Base-by-base conservation (phyloP, 2,329 filamentous ascomycete species). In the Sporothrix brunneoviolacea region DNA sequence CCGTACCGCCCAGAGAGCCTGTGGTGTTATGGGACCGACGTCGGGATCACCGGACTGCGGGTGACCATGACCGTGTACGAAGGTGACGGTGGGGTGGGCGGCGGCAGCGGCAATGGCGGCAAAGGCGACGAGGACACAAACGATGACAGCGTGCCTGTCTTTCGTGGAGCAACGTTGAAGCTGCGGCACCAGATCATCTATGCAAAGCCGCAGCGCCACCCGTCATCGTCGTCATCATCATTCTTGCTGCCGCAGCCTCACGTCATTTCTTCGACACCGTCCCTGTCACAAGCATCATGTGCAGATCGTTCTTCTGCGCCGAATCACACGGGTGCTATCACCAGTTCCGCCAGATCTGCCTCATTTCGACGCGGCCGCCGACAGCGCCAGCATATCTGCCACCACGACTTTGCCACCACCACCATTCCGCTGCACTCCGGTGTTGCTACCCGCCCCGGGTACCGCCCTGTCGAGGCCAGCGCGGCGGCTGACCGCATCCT, bases 51-150 rank as follows among this genome's bases (percentile, higher is more conserved):
- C 1, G 56, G 56, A 8, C 42, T 58, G 48, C 56, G 56, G 4
- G 56, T 58, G 19, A 58, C 56, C 9, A 53, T 58, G 56, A 55
- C 55, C 8, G 41, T 57, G n/a, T 47, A 46, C 8, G 43, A 54
- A 18, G 44, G 32, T 13, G 39, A 4, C 12, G 33, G 12, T 13
- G n/a, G n/a, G n/a, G n/a, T n/a, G n/a, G 27, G 19, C n/a, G 40
- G 2, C 21, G 7, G 4, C 12, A 27, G 12, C 32, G 8, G 32
- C 27, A 28, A 41, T 12, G 8, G 15, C 19, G 36, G 28, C 39
- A 24, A 4, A 2, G 22, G 15, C 24, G 21, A 22, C 15, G 15
- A 6, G 16, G 32, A 24, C 24, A 30, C 3, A 21, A 32, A 38
- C 16, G 41, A 32, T 24, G 18, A 22, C 10, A 19, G 18, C n/a